Percentiles rank a stretch among this genome's conserved stretches.
These are phyloP conservation scores for Phytophthora syringae DNA, from an alignment of 352 stramenopile genomes.

Conservation along the genomic window DNA sequence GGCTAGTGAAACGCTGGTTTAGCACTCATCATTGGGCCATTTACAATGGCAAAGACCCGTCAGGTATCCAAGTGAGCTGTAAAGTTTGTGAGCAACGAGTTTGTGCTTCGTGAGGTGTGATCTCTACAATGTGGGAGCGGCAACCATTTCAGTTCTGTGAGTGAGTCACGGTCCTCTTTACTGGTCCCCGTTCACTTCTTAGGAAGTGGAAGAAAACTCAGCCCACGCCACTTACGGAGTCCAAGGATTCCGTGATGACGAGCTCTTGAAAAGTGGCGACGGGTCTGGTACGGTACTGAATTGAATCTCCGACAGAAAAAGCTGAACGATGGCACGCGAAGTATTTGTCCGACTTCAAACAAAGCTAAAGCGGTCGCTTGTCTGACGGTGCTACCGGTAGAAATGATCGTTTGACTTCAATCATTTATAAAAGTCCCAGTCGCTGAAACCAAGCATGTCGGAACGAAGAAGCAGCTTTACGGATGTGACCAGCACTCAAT, in stretches of 20 bases:
- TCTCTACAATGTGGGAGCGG: neutral
- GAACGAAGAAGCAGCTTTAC: neutral
- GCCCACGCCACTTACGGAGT: conserved; percentile 1
- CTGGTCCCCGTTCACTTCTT: neutral
- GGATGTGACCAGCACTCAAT: neutral
- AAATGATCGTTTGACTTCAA: neutral
- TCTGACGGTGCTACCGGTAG: too few relatives aligned
- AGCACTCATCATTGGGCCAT: too few relatives aligned
- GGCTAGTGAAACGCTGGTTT: conserved; percentile 18
- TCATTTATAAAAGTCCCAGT: conserved; percentile 9
- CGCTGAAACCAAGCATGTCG: neutral
- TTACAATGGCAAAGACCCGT: neutral
- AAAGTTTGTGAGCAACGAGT: conserved; percentile 2
- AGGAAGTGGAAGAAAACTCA: conserved; percentile 1
- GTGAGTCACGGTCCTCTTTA: conserved; percentile 9
- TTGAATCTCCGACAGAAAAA: neutral
- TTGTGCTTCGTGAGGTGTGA: neutral
- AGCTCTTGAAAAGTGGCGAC: neutral
- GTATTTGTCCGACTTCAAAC: too few relatives aligned
- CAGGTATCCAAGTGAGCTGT: conserved; percentile 1
- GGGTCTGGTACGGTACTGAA: neutral
- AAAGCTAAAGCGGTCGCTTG: neutral
- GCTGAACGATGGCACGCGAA: neutral
- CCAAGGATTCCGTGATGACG: neutral
- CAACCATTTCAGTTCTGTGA: conserved; percentile 3